Evolutionary conservation across 495 filamentous ascomycete genomes (phyloP), one percentile per base, ranked within the genome.

Genomic region (Jackrogersella multiformis): DNA sequence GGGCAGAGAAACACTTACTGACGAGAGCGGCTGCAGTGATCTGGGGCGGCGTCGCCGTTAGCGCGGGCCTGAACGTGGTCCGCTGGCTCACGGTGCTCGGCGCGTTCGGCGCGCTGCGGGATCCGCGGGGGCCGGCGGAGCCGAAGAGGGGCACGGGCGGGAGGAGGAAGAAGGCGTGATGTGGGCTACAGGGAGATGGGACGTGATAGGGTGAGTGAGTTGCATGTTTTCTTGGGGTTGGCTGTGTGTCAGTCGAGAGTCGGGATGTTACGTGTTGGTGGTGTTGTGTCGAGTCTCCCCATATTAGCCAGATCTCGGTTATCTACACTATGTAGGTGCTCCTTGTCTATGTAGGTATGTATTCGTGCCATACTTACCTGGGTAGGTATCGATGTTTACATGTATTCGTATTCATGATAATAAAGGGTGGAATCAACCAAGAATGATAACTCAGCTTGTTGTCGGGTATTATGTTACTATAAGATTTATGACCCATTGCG

Each of bases 31-130:
- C n/a, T n/a, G n/a, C n/a, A n/a, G n/a, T 86, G 71, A 79, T 82
- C 1, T 88, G 84, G 85, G 88, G 87, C 1, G 85, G 84, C 64
- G 78, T 90, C 21, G 86, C 80, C 1, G 74, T 78, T 2, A 88
- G 85, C 2, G 68, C 56, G 0, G 79, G 83, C 15, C 70, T 89
- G 42, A 85, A 88, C 44, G 66, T 82, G 13, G 73, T 82, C 41
- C 76, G 88, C 26, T 54, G 82, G 15, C 42, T 74, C 26, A 88
- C 87, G 61, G 62, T 89, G 4, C 7, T 76, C 32, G 86, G 86
- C 0, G 51, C 73, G 1, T 86, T 89, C 69, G 87, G 87, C 20
- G 23, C 49, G 3, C 24, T 71, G 4, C 45, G 46, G 39, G 63
- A 56, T 18, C 20, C 44, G 45, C 28, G 46, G 55, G 36, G 2